Conservation (phyloP, 192 early-diverging fungal genomes). For the Coemansia sp. region DNA sequence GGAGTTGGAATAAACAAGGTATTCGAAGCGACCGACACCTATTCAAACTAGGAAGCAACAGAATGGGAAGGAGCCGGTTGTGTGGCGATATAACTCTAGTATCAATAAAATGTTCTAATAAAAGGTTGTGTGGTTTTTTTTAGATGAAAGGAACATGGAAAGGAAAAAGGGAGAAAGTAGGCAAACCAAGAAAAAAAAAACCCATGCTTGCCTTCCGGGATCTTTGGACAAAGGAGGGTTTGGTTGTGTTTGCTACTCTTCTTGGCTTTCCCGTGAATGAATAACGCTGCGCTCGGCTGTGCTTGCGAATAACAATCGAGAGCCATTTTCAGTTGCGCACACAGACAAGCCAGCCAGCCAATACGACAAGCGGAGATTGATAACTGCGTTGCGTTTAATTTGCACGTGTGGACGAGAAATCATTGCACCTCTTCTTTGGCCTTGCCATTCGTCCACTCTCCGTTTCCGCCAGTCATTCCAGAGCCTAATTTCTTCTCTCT, state of each 20-base stretch:
- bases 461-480: not conserved
- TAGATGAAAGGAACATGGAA: conserved; percentile 12
- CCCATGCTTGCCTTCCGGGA: not conserved
- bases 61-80: not conserved
- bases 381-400: conserved; percentile 3
- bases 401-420: not conserved
- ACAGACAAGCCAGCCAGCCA: not conserved
- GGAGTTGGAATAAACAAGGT: not conserved
- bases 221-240: not conserved
- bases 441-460: not conserved
- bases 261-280: not conserved
- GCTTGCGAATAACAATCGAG: conserved; percentile 4
- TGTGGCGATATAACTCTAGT: not conserved
- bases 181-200: conserved; percentile 5
- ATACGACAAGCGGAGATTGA: not conserved
- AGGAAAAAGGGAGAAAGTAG: conserved; percentile 9
- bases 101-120: not conserved
- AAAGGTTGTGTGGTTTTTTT: conserved; percentile 1
- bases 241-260: conserved; percentile 1
- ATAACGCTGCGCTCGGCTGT: not conserved
- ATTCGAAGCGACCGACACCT: not conserved
- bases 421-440: not conserved
- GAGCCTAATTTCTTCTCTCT: no score
- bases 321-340: not conserved
- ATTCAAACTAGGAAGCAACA: not conserved